A percentile compares a stretch with the other conserved stretches of the same genome.
phyloP scores from a whole-genome alignment of 192 early-diverging fungal genomes.

The Rhizophagus sp. region DNA sequence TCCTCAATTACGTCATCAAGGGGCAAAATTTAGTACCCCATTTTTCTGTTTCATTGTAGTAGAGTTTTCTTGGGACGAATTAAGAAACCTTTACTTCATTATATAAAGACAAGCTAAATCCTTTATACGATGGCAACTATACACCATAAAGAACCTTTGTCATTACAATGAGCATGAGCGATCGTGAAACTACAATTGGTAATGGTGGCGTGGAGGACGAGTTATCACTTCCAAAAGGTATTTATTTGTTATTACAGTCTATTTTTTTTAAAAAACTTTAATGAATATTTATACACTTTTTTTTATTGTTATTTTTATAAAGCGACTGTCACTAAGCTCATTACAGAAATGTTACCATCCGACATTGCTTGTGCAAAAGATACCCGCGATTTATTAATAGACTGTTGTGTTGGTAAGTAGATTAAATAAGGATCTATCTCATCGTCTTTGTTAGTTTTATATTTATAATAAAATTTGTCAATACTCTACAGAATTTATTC shows the following conservation, averaged over 20 bases:
- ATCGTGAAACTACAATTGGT: conserved; percentile 50
- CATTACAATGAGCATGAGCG: conserved; percentile 52
- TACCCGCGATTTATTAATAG: conserved; percentile 89
- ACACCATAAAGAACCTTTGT: background rate
- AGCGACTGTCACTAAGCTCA: conserved; percentile 94
- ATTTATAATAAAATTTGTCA: background rate
- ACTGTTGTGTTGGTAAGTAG: conserved; percentile 89
- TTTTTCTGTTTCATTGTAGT: conserved; percentile 4
- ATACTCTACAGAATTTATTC: conserved; percentile 81
- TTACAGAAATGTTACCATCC: conserved; percentile 92
- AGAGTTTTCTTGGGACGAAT: conserved; percentile 6
- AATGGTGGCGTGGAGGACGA: conserved; percentile 68
- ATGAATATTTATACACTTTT: background rate
- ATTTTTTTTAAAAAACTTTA: background rate
- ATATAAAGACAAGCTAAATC: conserved; percentile 22
- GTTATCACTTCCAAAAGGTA: conserved; percentile 85
- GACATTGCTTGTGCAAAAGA: conserved; percentile 95
- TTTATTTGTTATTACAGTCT: conserved; percentile 3
- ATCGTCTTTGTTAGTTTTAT: background rate
- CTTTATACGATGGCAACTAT: background rate
- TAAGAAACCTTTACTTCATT: conserved; percentile 23
- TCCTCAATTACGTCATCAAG: background rate
- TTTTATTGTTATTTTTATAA: conserved; percentile 6
- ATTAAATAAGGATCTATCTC: background rate
- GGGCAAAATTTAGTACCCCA: background rate